A percentile compares a stretch with the other conserved stretches of the same genome.
Evolutionary conservation across 2,329 filamentous ascomycete genomes (phyloP).

Genomic region (Trichoderma sp.): DNA sequence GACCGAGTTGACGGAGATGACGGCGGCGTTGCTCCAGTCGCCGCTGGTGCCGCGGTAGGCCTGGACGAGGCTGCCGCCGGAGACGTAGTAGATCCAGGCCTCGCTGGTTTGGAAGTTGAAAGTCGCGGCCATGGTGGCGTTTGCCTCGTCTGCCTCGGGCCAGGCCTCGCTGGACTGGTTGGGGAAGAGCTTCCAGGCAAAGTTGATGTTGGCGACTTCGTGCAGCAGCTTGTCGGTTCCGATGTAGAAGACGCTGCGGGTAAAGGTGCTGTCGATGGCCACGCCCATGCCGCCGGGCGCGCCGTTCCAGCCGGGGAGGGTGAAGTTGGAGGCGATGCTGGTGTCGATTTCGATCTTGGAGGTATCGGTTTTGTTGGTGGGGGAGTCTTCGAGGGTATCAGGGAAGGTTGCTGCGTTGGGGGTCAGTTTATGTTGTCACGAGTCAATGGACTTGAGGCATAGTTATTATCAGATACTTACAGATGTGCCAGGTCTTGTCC

Average conservation of each 20-base stretch:
- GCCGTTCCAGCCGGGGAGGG: slow-evolving; percentile 9
- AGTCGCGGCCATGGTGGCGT: neutral
- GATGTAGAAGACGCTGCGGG: slow-evolving; percentile 18
- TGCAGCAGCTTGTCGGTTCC: slow-evolving; percentile 4
- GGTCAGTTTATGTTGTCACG: no score
- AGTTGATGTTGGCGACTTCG: slow-evolving; percentile 13
- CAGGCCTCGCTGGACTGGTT: neutral
- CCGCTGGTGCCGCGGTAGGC: slow-evolving; percentile 5
- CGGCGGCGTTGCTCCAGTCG: neutral
- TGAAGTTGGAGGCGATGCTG: neutral
- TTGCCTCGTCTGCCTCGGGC: slow-evolving; percentile 3
- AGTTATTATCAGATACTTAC: neutral
- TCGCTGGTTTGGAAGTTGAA: neutral
- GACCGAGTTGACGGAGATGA: neutral
- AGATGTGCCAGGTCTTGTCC: slow-evolving; percentile 13
- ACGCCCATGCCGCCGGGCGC: neutral
- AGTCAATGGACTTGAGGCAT: neutral
- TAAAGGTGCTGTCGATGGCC: slow-evolving; percentile 7
- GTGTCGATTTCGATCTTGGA: slow-evolving; percentile 6
- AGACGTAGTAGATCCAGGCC: slow-evolving; percentile 19
- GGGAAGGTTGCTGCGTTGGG: slow-evolving; percentile 1
- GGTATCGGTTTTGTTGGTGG: slow-evolving; percentile 9
- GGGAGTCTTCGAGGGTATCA: neutral
- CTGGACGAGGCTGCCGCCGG: slow-evolving; percentile 9
- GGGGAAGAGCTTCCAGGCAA: neutral